Evolutionary conservation across 805 yeast species (phyloP), one percentile per base, ranked within the genome.

Genomic region (Lipomyces kockii): DNA sequence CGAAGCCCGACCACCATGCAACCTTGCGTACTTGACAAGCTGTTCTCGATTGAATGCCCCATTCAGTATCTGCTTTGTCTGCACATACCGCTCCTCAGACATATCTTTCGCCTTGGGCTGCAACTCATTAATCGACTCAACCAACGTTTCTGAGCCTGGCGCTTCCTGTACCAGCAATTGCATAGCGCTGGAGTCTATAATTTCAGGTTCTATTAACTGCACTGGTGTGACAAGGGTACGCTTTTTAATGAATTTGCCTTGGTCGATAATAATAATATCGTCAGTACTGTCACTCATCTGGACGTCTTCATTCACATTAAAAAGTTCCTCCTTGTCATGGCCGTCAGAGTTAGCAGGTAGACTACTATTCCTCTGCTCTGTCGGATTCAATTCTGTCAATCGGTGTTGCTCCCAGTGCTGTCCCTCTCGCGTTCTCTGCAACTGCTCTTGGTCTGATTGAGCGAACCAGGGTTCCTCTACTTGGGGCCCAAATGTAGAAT

Each of bases 31-130:
- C 20, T 49, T 54, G 8, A 49, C 39, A 2, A 66, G 27, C 51
- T 66, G 69, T 7, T 57, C 52, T 4, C 55, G 58, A n/a, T 59
- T 60, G 43, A 66, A 66, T 32, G 66, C 61, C n/a, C 27, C 51
- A n/a, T 27, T 25, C 34, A 66, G n/a, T 17, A 60, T 32, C n/a
- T 22, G 39, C 22, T 17, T 51, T 8, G 63, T n/a, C 51, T 66
- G 69, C 12, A 34, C 8, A 32, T 58, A 58, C 12, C 69, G 58
- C 20, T 55, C 58, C 17, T 22, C 20, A 22, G 66, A 62, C 20
- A 66, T 65, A 6, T 61, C 58, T n/a, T 61, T 65, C 39, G 62
- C 62, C 11, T 39, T 58, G 12, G 68, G 68, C 20, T 61, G 54
- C 46, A 60, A 32, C 17, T 37, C 55, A 17, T 65, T 62, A 34